These are phyloP conservation scores for Fistulinella prunicolor DNA, from an alignment of 768 basidiomycete species.

Conservation along the genomic window DNA sequence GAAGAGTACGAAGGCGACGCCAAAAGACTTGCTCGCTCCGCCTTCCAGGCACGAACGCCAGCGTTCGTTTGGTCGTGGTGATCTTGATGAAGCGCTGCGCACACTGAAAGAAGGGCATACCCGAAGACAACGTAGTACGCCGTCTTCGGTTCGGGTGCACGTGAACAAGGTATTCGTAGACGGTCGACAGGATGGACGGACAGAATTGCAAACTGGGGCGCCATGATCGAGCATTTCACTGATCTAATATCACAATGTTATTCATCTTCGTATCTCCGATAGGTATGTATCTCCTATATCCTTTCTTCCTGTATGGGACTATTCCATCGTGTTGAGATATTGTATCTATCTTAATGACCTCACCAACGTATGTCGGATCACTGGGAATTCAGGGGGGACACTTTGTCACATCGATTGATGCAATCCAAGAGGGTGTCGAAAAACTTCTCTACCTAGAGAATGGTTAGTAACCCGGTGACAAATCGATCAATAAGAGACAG, in stretches of 20 bases:
- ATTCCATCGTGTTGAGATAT: too few species aligned
- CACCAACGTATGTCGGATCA: not conserved
- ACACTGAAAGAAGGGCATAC: slow-evolving; percentile 64
- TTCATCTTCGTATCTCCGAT: too few species aligned
- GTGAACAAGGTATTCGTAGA: slow-evolving; percentile 28
- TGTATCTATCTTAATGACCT: too few species aligned
- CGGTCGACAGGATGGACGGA: slow-evolving; percentile 18
- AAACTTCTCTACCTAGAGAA: slow-evolving; percentile 54
- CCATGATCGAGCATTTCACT: not conserved
- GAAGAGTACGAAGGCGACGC: slow-evolving; percentile 27
- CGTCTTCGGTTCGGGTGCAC: slow-evolving; percentile 12
- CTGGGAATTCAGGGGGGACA: slow-evolving; percentile 54
- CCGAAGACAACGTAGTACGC: slow-evolving; percentile 10
- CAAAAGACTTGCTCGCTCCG: slow-evolving; percentile 33
- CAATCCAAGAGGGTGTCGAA: slow-evolving; percentile 64
- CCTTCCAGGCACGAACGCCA: slow-evolving; percentile 43
- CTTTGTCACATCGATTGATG: slow-evolving; percentile 53
- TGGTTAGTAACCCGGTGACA: slow-evolving; percentile 2
- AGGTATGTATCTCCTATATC: too few species aligned
- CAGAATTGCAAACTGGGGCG: not conserved
- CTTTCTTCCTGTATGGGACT: too few species aligned
- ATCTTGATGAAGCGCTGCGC: slow-evolving; percentile 81
- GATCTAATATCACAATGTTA: too few species aligned
- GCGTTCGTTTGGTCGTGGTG: slow-evolving; percentile 68
- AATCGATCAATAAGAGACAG: not conserved